These are phyloP conservation scores for Antitrichia curtipendula DNA, from an alignment of 225 moss, liverwort and hornwort genomes.

Conservation along the genomic window DNA sequence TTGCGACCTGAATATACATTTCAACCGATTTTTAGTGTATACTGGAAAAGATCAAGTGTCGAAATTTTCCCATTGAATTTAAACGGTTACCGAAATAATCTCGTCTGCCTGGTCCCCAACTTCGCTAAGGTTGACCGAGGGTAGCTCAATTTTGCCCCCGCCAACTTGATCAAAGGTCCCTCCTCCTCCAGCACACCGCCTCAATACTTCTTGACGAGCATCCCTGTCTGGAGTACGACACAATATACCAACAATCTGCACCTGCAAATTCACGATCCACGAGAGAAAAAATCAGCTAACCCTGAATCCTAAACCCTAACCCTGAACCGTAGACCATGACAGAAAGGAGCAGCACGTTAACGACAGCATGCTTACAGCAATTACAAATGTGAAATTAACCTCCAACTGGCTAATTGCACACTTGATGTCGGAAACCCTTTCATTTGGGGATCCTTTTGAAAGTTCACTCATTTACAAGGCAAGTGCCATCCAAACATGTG, in stretches of 20 bases:
- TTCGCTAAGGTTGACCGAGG: conserved; percentile 59
- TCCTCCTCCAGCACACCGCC: conserved; percentile 97
- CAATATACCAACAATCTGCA: conserved; percentile 86
- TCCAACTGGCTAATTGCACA: neutral
- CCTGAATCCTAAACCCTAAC: neutral
- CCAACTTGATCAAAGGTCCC: conserved; percentile 69
- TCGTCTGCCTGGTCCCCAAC: conserved; percentile 92
- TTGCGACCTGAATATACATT: neutral
- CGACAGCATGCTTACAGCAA: neutral
- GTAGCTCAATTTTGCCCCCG: conserved; percentile 65
- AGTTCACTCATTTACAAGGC: neutral
- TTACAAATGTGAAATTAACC: neutral
- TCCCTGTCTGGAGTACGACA: conserved; percentile 74
- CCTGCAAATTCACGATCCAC: conserved; percentile 19
- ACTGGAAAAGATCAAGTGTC: neutral
- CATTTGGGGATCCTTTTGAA: neutral
- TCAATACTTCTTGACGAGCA: conserved; percentile 88
- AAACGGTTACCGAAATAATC: conserved; percentile 42
- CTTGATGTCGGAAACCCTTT: neutral
- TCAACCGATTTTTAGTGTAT: too few relatives aligned
- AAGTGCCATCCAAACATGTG: neutral
- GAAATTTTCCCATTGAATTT: neutral
- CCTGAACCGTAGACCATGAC: neutral
- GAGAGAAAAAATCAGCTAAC: neutral
- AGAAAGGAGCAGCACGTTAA: neutral